These are phyloP conservation scores for Malassezia nana DNA, from an alignment of 1,284 basidiomycete genomes.

Conservation along the genomic window DNA sequence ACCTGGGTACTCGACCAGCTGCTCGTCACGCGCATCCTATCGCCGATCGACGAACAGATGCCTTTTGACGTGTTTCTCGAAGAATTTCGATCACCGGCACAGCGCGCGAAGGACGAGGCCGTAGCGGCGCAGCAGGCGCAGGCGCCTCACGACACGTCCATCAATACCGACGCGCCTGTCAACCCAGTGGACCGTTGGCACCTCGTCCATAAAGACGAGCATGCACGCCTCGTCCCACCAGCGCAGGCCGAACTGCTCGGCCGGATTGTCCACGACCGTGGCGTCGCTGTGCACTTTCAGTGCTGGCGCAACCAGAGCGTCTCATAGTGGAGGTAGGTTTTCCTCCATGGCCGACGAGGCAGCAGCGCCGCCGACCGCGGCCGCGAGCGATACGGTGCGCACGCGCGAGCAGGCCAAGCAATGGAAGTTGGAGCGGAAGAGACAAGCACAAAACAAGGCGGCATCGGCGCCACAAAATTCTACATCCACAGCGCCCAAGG, in stretches of 20 bases:
- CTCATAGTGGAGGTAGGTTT: neutral
- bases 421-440: conserved; percentile 20
- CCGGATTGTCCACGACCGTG: conserved; percentile 1
- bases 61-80: conserved; percentile 12
- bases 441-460: conserved; percentile 15
- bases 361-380: neutral
- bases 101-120: conserved; percentile 7
- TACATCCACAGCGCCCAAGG: neutral
- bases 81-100: conserved; percentile 15
- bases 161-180: too few species aligned
- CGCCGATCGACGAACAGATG: neutral
- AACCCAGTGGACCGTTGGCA: conserved; percentile 1
- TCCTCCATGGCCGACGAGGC: neutral
- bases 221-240: neutral
- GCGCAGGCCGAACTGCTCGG: neutral
- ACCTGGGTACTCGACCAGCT: conserved; percentile 9
- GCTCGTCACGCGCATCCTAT: conserved; percentile 14
- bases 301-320: conserved; percentile 2
- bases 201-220: conserved; percentile 2
- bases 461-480: conserved; percentile 19
- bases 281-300: conserved; percentile 10
- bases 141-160: too few species aligned
- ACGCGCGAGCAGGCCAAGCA: conserved; percentile 24
- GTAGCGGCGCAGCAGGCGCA: neutral
- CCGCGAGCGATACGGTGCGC: neutral